Percentiles rank a stretch among this genome's conserved stretches.
Conservation (phyloP, 2,329 filamentous ascomycete species). For the Fusarium musae region DNA sequence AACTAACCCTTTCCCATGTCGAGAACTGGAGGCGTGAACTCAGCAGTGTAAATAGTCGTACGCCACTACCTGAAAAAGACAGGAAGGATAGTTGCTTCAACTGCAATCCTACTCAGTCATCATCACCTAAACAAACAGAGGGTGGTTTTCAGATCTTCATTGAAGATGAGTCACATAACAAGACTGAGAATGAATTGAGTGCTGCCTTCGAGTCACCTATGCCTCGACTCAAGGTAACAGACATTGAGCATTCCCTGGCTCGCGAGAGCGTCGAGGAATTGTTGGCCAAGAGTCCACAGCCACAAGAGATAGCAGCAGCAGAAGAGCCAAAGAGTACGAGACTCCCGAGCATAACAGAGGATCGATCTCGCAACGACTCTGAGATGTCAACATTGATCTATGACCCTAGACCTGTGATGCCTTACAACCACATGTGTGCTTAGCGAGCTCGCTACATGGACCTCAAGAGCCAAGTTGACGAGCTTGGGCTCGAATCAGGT, state of each 20-base stretch:
- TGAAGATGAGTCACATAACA: neutral
- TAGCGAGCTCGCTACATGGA: conserved; percentile 57
- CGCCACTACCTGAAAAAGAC: conserved; percentile 20
- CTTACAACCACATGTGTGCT: conserved; percentile 54
- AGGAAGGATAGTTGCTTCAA: conserved; percentile 35
- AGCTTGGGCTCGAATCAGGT: conserved; percentile 54
- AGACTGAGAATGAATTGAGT: neutral
- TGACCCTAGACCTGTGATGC: conserved; percentile 50
- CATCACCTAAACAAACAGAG: conserved; percentile 15
- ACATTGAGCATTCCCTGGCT: conserved; percentile 46
- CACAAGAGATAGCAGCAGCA: conserved; percentile 6
- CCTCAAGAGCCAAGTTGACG: conserved; percentile 55
- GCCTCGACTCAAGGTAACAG: conserved; percentile 42
- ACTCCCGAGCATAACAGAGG: conserved; percentile 3
- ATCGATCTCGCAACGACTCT: conserved; percentile 10
- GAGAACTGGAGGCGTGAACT: conserved; percentile 40
- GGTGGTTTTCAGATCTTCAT: neutral
- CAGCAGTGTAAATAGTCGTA: conserved; percentile 30
- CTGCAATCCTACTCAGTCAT: conserved; percentile 36
- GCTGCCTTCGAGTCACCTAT: conserved; percentile 14
- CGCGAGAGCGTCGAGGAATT: conserved; percentile 36
- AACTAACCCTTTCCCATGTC: conserved; percentile 22
- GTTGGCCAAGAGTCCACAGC: conserved; percentile 9
- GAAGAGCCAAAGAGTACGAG: neutral
- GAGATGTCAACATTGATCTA: conserved; percentile 41